Evolutionary conservation across 129 eudicot genomes (phyloP).

Genomic region (Scalesia atractyloides): DNA sequence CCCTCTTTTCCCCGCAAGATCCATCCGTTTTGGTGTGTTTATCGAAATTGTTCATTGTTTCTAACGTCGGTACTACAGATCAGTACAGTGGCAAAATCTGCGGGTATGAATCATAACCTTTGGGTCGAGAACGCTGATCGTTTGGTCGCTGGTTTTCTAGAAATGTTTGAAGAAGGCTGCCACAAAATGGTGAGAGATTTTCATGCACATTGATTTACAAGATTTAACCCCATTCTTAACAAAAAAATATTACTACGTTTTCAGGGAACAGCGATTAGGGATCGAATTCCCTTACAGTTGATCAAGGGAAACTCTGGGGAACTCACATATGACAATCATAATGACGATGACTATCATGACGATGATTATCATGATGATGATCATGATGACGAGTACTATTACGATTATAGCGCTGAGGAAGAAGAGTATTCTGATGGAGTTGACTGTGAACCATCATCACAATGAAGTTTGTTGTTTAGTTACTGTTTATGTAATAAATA

Average conservation of each 20-base stretch:
- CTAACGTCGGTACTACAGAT: constrained; percentile 49
- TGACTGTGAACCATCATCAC: constrained; percentile 30
- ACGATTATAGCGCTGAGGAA: constrained; percentile 53
- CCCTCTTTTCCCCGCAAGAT: background rate
- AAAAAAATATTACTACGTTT: background rate
- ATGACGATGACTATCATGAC: constrained; percentile 18
- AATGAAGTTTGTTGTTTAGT: constrained; percentile 29
- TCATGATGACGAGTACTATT: constrained; percentile 48
- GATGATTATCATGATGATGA: constrained; percentile 30
- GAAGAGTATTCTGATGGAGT: constrained; percentile 43
- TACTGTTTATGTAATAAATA: constrained; percentile 34
- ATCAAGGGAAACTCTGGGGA: constrained; percentile 41
- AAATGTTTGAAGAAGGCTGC: constrained; percentile 99
- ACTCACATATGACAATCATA: constrained; percentile 27
- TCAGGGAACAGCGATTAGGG: constrained; percentile 93
- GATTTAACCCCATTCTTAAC: background rate
- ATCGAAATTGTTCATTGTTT: background rate
- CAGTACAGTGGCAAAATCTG: constrained; percentile 80
- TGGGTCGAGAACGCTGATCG: constrained; percentile 99
- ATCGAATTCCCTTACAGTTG: constrained; percentile 69
- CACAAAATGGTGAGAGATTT: constrained; percentile 81
- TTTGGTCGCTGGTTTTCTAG: constrained; percentile 97
- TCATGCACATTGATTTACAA: background rate
- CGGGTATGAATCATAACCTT: constrained; percentile 60
- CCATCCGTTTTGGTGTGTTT: background rate